Base-by-base conservation (phyloP, 208 protist genomes). In the Tetramitus jugosus region DNA sequence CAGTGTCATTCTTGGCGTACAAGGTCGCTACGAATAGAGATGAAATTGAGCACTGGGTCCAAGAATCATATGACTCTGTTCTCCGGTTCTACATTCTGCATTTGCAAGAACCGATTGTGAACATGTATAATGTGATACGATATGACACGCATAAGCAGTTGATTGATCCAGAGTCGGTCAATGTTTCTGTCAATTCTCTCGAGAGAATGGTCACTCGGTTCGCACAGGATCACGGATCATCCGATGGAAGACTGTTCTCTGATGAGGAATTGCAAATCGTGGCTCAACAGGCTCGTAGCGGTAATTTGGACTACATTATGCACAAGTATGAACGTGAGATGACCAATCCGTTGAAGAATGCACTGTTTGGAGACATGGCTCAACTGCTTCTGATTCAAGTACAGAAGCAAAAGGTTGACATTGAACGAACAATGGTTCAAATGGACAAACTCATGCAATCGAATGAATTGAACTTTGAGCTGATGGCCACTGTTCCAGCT, bases 391-490 rank as follows among this genome's bases (percentile, higher is more conserved):
- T 77, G 43, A 60, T 77, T 67, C 72, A 77, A 49, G 17, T 77
- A 39, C 72, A 77, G 17, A 77, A 77, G 26, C 72, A 77, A 49
- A 77, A 60, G 39, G 26, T 77, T 39, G 72, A 17, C 17, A 7
- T 77, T 7, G 72, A 77, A 35, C 39, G 37, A 77, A 31, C 72
- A 20, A 52, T 77, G 72, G 20, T 77, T n/a, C 10, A 7, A 4
- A 68, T 77, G 4, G 72, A 77, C 35, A 29, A 6, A 6, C 37
- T 77, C 26, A 29, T 77, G 45, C 42, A 49, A 77, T 23, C 31
- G 29, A 77, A 77, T 77, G 72, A 77, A 77, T 35, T 77, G 29
- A 77, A 77, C 26, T 7, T 77, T 2, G 72, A 77, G 33, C 17
- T 77, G 2, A 49, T 77, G 52, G 72, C 72, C 20, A 14, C 26